Evolutionary conservation across 148 eudicot genomes (phyloP).

Genomic region (Camellia japonica): DNA sequence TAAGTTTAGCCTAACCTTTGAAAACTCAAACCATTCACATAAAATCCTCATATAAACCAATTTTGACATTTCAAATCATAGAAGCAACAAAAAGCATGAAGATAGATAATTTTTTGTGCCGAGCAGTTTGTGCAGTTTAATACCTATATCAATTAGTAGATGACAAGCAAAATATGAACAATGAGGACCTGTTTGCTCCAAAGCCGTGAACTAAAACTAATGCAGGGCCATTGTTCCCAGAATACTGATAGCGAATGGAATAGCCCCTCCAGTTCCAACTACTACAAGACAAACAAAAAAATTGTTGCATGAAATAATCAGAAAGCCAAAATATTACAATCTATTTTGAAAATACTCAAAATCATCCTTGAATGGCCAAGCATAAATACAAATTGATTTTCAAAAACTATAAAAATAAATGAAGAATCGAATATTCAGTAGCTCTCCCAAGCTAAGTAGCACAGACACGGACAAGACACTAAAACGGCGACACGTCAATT

Average conservation of each 20-base stretch:
- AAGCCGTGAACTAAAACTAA: conserved; percentile 87
- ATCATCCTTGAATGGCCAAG: neutral
- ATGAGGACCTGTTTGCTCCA: conserved; percentile 93
- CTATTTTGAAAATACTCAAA: neutral
- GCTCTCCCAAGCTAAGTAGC: too few relatives aligned
- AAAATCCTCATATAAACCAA: neutral
- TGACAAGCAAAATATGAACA: conserved; percentile 27
- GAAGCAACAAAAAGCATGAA: neutral
- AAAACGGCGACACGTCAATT: too few relatives aligned
- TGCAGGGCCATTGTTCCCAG: conserved; percentile 78
- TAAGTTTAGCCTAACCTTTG: neutral
- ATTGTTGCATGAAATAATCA: neutral
- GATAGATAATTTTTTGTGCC: neutral
- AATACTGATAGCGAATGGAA: conserved; percentile 79
- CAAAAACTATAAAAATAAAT: too few relatives aligned
- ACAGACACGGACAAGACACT: too few relatives aligned
- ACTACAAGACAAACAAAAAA: conserved; percentile 33
- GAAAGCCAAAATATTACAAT: neutral
- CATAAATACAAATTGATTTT: too few relatives aligned
- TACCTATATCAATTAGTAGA: conserved; percentile 41
- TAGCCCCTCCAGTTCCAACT: conserved; percentile 89
- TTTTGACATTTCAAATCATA: neutral
- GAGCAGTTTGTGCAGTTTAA: conserved; percentile 13
- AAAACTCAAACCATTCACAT: neutral
- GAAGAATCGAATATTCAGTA: too few relatives aligned